Evolutionary conservation across 2,329 filamentous ascomycete species (phyloP).

Genomic region (Madurella mycetomatis): DNA sequence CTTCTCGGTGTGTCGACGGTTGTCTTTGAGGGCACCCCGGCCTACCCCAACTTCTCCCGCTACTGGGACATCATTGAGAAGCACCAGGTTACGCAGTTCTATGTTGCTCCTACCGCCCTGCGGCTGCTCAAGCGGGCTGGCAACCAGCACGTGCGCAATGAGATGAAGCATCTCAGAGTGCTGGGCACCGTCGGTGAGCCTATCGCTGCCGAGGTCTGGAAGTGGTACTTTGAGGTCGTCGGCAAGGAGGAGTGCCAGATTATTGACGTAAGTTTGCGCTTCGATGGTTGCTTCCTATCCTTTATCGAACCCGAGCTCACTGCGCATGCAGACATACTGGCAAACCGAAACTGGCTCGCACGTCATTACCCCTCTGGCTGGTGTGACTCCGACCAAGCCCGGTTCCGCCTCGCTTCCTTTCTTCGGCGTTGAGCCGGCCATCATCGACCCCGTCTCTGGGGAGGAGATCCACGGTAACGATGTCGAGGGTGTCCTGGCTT

Average conservation of each 20-base stretch:
- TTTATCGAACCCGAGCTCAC: constrained; percentile 4
- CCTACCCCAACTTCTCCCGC: constrained; percentile 94
- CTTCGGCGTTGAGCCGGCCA: constrained; percentile 96
- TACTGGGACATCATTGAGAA: constrained; percentile 99
- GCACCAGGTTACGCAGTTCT: constrained; percentile 95
- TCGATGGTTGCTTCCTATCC: background rate
- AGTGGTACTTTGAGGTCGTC: constrained; percentile 97
- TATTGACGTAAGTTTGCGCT: constrained; percentile 71
- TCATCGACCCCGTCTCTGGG: constrained; percentile 93
- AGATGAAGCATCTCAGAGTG: constrained; percentile 85
- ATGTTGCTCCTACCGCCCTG: constrained; percentile 92
- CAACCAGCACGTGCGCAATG: constrained; percentile 81
- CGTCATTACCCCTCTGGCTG: constrained; percentile 88
- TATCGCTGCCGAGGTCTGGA: constrained; percentile 97
- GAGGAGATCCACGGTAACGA: constrained; percentile 93
- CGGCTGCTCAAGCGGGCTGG: constrained; percentile 92
- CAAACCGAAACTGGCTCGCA: constrained; percentile 98
- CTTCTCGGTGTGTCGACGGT: constrained; percentile 90
- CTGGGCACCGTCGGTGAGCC: constrained; percentile 95
- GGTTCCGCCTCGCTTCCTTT: constrained; percentile 94
- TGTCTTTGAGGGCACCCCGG: constrained; percentile 95
- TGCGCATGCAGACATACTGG: constrained; percentile 79
- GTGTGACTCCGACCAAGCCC: constrained; percentile 93
- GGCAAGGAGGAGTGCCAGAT: constrained; percentile 91
- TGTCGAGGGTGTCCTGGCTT: constrained; percentile 92